These are phyloP conservation scores for Gynostemma pentaphyllum DNA, from an alignment of 306 rosid genomes.

Conservation along the genomic window DNA sequence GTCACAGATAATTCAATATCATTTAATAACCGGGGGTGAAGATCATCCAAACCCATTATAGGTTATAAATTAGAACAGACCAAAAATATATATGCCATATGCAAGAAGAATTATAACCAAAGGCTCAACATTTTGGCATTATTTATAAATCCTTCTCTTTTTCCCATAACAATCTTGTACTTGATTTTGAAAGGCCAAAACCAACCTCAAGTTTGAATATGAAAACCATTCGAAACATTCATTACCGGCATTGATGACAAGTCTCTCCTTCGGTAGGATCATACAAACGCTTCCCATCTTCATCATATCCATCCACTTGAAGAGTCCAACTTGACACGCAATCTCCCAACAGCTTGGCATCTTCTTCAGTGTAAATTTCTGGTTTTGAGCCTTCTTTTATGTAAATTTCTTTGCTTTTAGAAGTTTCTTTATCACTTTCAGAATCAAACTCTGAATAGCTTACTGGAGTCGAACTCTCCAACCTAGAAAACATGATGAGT, in stretches of 20 bases:
- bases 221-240: neutral
- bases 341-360: constrained; percentile 58
- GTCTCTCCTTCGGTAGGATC: constrained; percentile 50
- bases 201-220: neutral
- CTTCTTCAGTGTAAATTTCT: constrained; percentile 65
- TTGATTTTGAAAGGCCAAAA: neutral
- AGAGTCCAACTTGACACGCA: constrained; percentile 46
- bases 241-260: constrained; percentile 84
- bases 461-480: constrained; percentile 41
- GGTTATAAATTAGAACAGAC: neutral
- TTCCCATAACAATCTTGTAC: neutral
- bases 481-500: constrained; percentile 39
- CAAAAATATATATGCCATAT: too few species aligned
- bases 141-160: neutral
- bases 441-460: constrained; percentile 19
- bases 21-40: neutral
- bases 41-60: neutral
- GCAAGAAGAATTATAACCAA: too few species aligned
- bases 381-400: constrained; percentile 45
- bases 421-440: constrained; percentile 4
- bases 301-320: constrained; percentile 56
- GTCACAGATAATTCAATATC: neutral
- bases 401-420: constrained; percentile 19
- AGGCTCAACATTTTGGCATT: too few species aligned
- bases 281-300: constrained; percentile 47